Evolutionary conservation across 2,329 filamentous ascomycete genomes (phyloP).

Genomic region (Trichoderma gracile): DNA sequence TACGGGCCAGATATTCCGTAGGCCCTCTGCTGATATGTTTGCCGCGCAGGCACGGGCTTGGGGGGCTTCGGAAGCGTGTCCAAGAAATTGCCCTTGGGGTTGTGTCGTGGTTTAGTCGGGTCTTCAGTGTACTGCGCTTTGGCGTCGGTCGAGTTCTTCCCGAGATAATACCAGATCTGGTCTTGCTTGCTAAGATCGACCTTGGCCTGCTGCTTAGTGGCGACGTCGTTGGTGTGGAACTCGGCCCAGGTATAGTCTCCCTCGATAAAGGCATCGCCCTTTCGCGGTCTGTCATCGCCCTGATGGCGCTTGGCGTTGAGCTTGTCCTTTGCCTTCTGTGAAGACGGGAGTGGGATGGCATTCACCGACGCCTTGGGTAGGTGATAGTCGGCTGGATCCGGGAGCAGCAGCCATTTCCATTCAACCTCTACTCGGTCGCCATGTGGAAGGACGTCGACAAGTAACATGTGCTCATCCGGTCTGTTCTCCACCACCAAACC

Average conservation of each 20-base stretch:
- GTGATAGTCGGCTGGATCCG: slow-evolving; percentile 68
- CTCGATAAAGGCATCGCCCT: slow-evolving; percentile 67
- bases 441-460: slow-evolving; percentile 81
- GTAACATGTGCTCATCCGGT: slow-evolving; percentile 68
- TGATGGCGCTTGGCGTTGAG: slow-evolving; percentile 66
- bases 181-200: slow-evolving; percentile 72
- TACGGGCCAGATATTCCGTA: slow-evolving; percentile 29
- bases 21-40: slow-evolving; percentile 33
- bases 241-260: slow-evolving; percentile 69
- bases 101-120: slow-evolving; percentile 58
- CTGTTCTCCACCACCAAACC: slow-evolving; percentile 85
- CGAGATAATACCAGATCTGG: slow-evolving; percentile 86
- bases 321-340: slow-evolving; percentile 62
- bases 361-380: slow-evolving; percentile 73
- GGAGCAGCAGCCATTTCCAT: slow-evolving; percentile 79
- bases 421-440: slow-evolving; percentile 77
- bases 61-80: slow-evolving; percentile 63
- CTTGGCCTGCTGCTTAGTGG: slow-evolving; percentile 63
- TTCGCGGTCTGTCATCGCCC: slow-evolving; percentile 61
- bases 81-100: slow-evolving; percentile 70
- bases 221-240: slow-evolving; percentile 65
- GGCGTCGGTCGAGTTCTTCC: slow-evolving; percentile 81
- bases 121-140: slow-evolving; percentile 90
- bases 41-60: slow-evolving; percentile 39
- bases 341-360: slow-evolving; percentile 69